Base-by-base conservation (phyloP, 805 yeast species). In the Pichia membranifaciens region DNA sequence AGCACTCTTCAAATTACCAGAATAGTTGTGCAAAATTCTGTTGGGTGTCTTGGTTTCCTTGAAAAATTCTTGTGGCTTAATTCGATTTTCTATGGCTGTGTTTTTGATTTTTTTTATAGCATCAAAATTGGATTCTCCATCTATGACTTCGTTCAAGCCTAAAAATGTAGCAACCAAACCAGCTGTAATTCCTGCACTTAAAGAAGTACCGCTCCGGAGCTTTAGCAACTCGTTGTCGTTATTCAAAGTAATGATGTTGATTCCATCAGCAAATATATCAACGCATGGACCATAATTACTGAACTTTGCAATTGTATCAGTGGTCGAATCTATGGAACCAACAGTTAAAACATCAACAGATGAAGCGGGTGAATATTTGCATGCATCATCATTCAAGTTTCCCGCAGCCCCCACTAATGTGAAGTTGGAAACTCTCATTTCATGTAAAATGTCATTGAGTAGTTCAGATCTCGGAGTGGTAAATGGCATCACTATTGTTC, bases 241-340 rank as follows among this genome's bases (percentile, higher is more conserved):
- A 23, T 65, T 55, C 12, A 74, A 66, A 1, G 78, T 74, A 18
- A 66, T 54, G 18, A 76, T 68, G 36, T 67, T 66, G 22, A 70
- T 71, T 6, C 81, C 81, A n/a, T 75, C 70, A 0, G 79, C 69
- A 52, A 71, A 74, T 13, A 75, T 55, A 49, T 76, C 79, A 20
- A 76, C 78, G 55, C 81, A 76, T n/a, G 66, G 60, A 7, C 81
- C 81, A 69, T 69, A 72, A 59, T 76, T 75, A 20, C 72, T 64
- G 53, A 71, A 71, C 37, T 54, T 49, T 5, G 74, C 66, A 45
- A 63, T 56, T 22, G 55, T 58, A 51, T 71, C 72, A 20, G 58
- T 60, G 21, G 51, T 48, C 31, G 62, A 57, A 52, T 68, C 66
- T 21, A 70, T 61, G 10, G 75, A 67, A 15, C 74, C 76, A 5